Percentiles rank a stretch among this genome's conserved stretches.
These are phyloP conservation scores for Fusarium newnesense DNA, from an alignment of 2,329 filamentous ascomycete genomes.

Conservation along the genomic window DNA sequence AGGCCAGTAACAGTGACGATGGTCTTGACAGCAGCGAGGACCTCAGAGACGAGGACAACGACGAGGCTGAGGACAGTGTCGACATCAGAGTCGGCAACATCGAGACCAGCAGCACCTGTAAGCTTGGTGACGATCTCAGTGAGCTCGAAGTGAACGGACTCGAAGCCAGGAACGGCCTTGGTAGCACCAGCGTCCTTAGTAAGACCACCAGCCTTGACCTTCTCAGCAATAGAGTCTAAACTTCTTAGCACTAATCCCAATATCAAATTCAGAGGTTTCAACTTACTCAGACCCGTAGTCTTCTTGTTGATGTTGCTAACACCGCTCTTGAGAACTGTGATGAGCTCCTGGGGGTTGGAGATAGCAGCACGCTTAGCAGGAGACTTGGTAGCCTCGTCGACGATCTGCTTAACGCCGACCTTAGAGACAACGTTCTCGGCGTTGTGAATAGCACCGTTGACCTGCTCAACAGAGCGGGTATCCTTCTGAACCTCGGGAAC, in stretches of 20 bases:
- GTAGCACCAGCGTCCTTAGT: slow-evolving; percentile 35
- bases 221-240: slow-evolving; percentile 27
- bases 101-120: slow-evolving; percentile 33
- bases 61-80: slow-evolving; percentile 39
- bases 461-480: slow-evolving; percentile 6
- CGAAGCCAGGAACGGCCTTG: slow-evolving; percentile 25
- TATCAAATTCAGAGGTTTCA: background rate
- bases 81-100: slow-evolving; percentile 39
- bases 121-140: slow-evolving; percentile 40
- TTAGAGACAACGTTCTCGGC: background rate
- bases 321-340: slow-evolving; percentile 8
- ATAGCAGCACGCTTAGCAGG: slow-evolving; percentile 5
- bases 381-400: background rate
- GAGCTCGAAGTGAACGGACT: slow-evolving; percentile 37
- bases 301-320: slow-evolving; percentile 11
- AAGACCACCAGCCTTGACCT: slow-evolving; percentile 36
- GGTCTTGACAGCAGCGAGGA: slow-evolving; percentile 40
- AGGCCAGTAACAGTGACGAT: slow-evolving; percentile 41
- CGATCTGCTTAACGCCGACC: slow-evolving; percentile 6
- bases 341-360: slow-evolving; percentile 1
- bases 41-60: slow-evolving; percentile 25
- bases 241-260: background rate
- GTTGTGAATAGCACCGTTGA: background rate
- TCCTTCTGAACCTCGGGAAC: slow-evolving; percentile 5
- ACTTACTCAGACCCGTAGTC: slow-evolving; percentile 15